Conservation (phyloP, 306 rosid species). For the Comarum palustre region DNA sequence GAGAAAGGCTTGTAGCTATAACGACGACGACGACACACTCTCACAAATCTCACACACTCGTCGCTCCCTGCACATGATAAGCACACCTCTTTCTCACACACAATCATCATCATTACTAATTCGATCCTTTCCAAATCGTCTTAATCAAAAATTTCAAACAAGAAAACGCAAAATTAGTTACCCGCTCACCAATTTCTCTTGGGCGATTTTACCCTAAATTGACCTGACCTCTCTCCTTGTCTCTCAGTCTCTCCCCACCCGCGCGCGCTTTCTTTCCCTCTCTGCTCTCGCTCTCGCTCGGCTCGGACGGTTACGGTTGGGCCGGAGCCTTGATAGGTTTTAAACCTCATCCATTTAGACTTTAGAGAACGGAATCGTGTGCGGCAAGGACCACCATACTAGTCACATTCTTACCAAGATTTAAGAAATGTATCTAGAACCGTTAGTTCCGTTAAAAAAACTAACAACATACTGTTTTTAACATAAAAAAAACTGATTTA, state of each 20-base stretch:
- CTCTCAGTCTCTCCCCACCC: neutral
- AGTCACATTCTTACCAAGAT: no score
- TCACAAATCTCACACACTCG: constrained; percentile 80
- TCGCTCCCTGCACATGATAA: constrained; percentile 89
- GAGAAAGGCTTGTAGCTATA: constrained; percentile 47
- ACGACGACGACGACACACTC: constrained; percentile 63
- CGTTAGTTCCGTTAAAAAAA: no score
- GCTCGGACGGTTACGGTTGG: neutral
- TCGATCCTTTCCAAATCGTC: constrained; percentile 4
- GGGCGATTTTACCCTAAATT: constrained; percentile 40
- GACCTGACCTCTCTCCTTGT: constrained; percentile 29
- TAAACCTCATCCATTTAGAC: no score
- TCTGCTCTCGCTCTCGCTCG: neutral
- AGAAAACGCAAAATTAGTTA: constrained; percentile 26
- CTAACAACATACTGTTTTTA: no score
- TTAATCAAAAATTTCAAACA: constrained; percentile 31
- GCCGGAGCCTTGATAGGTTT: neutral
- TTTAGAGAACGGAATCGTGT: neutral
- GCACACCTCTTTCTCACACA: constrained; percentile 93
- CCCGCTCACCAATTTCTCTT: constrained; percentile 41
- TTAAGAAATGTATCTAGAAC: no score
- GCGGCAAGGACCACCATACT: neutral
- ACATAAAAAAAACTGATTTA: no score
- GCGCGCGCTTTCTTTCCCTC: neutral
- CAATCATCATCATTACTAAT: constrained; percentile 43